Base-by-base conservation (phyloP, 1,139 yeast species). In the Yamadazyma songkhlaensis region DNA sequence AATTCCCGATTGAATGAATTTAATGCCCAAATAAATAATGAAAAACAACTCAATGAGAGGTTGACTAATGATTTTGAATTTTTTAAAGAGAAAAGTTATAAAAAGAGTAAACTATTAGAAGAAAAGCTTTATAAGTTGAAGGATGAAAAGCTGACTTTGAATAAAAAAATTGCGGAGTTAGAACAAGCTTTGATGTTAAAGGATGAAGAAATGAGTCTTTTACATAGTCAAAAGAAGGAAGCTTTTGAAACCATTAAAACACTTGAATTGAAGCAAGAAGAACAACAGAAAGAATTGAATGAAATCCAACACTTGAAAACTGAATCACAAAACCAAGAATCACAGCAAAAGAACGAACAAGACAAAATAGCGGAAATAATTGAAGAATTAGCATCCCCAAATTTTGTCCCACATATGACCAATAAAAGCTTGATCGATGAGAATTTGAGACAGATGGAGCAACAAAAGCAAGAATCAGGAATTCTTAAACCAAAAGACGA, bases 1-100 rank as follows among this genome's bases (percentile, higher is more conserved):
- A 50, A 53, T 28, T 37, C 39, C 11, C 54, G 53, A 25, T 42
- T 55, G 25, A 45, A 43, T 6, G 52, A 44, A 9, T 39, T 60
- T 6, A 54, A 56, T 37, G 48, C 46, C 2, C 55, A 55, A 24
- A 38, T 64, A 24, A 45, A 44, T 9, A 41, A 46, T 11, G 64
- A 60, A 37, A 50, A 47, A 32, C 14, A 37, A 2, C 33, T 34
- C 9, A 54, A 51, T 34, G 54, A 50, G 29, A 52, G 53, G 36
- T 35, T 55, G 4, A 47, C 43, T 35, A 57, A 49, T 23, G 56
- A 54, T 20, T 37, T 51, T 31, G 54, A 53, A 29, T 11, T 32
- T 9, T 32, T 50, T 27, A 57, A 58, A 41, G 47, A 47, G 21
- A 59, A 57, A 14, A 49, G 41, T 20, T 32, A 38, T 15, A 43